Base-by-base conservation (phyloP, 805 yeast genomes). In the Dipodascopsis uninucleata region DNA sequence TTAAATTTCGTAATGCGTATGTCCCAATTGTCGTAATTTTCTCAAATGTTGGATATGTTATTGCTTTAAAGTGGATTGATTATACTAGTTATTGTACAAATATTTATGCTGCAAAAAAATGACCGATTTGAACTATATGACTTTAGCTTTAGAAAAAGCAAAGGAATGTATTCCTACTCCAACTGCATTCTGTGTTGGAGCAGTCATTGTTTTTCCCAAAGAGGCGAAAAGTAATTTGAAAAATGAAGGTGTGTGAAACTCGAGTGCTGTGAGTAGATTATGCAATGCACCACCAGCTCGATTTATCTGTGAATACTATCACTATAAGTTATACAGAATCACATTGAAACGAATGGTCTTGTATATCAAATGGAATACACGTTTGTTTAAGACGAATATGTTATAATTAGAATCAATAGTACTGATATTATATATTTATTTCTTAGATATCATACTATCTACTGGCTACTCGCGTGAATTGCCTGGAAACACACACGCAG, bases 401-500 rank as follows among this genome's bases (percentile, higher is more conserved):
- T n/a, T n/a, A n/a, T n/a, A n/a, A n/a, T n/a, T n/a, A n/a, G n/a
- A n/a, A 12, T 26, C 29, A 12, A 26, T 14, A 26, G 29, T 26
- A 14, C 12, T 26, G 14, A 26, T 26, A 26, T 14, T 26, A 26
- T 14, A 14, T 22, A 32, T 17, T 17, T 9, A 3, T 90, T 79
- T 0, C 66, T 74, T 43, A 82, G 74, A 74, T 18, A 59, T 74
- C 41, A 69, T 90, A 0, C 61, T 93, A n/a, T 72, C 83, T 5
- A 79, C 85, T 0, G 98, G 98, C 0, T 87, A 77, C 59, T 86
- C 97, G 0, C 72, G 97, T 43, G 98, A 93, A 63, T 68, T 89
- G 2, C 85, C 82, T 16, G 98, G 97, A 0, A 93, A 90, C 64
- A 90, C 98, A 0, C 98, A 90, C 63, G 98, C 98, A 3, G 98